phyloP scores from a whole-genome alignment of 2,329 filamentous ascomycete species.

The Diaporthe vexans region DNA sequence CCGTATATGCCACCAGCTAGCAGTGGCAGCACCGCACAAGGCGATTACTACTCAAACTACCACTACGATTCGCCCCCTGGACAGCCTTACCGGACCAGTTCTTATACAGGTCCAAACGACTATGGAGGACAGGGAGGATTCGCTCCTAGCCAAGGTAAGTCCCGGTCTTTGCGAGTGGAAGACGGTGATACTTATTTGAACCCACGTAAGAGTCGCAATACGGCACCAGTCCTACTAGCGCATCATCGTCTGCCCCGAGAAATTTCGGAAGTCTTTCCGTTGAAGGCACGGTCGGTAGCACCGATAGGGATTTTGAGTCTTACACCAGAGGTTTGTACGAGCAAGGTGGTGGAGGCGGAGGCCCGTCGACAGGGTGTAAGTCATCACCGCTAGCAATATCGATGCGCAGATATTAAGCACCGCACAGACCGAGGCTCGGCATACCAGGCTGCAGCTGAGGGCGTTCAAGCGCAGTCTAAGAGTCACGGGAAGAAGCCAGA shows the following conservation, averaged over 20 bases:
- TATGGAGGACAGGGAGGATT: conserved; percentile 4
- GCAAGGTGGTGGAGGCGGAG: conserved; percentile 14
- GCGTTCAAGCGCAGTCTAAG: not conserved
- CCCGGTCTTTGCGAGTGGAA: not conserved
- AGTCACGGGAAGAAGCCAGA: not conserved
- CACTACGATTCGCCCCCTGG: not conserved
- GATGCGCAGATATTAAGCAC: not conserved
- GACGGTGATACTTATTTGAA: not conserved
- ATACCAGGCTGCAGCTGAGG: conserved; percentile 7
- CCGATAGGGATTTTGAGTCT: not conserved
- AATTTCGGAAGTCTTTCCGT: not conserved
- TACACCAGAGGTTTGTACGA: conserved; percentile 11
- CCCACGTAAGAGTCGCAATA: not conserved
- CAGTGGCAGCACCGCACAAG: not conserved
- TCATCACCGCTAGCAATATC: not conserved
- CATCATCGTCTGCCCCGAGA: not conserved
- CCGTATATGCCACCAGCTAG: not conserved
- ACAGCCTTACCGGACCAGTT: not conserved
- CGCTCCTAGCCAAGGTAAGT: not conserved
- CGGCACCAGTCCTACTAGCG: conserved; percentile 1
- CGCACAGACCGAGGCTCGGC: conserved; percentile 28
- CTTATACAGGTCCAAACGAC: not conserved
- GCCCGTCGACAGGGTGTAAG: conserved; percentile 5
- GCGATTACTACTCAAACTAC: conserved; percentile 1
- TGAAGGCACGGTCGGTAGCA: not conserved